A percentile compares a stretch with the other conserved stretches of the same genome.
These are phyloP conservation scores for Gloeopeniophorella convolvens DNA, from an alignment of 768 basidiomycete genomes.

Conservation along the genomic window DNA sequence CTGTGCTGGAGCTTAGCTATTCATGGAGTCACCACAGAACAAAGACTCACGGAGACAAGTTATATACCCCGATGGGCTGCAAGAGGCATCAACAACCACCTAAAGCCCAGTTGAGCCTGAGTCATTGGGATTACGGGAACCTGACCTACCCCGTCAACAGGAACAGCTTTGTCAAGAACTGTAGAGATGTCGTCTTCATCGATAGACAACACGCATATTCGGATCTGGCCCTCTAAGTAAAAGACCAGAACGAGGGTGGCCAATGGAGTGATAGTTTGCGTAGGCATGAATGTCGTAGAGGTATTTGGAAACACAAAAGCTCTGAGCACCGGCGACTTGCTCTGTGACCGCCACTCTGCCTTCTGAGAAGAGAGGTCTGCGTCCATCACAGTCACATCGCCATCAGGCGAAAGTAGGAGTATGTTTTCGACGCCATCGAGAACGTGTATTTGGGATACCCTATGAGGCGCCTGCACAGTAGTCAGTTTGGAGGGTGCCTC, in stretches of 20 bases:
- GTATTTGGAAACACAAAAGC: conserved; percentile 28
- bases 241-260: conserved; percentile 20
- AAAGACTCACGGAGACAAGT: conserved; percentile 27
- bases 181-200: not conserved
- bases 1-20: conserved; percentile 26
- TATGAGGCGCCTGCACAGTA: conserved; percentile 37
- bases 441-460: conserved; percentile 34
- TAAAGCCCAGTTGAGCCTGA: conserved; percentile 2
- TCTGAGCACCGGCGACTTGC: conserved; percentile 28
- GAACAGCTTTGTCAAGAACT: not conserved
- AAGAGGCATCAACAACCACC: conserved; percentile 27
- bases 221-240: not conserved
- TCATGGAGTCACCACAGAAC: not conserved
- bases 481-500: not conserved
- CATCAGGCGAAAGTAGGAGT: conserved; percentile 31
- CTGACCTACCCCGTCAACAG: conserved; percentile 9
- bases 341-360: conserved; percentile 17
- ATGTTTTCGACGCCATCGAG: conserved; percentile 26
- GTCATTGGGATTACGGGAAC: not conserved
- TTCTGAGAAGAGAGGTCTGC: conserved; percentile 25
- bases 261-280: conserved; percentile 4
- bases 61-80: conserved; percentile 27
- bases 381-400: conserved; percentile 30
- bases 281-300: conserved; percentile 27
- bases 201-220: conserved; percentile 23